Percentiles rank a stretch among this genome's conserved stretches.
Conservation (phyloP, 2,329 filamentous ascomycete genomes). For the Coleophoma eucalyptorum region DNA sequence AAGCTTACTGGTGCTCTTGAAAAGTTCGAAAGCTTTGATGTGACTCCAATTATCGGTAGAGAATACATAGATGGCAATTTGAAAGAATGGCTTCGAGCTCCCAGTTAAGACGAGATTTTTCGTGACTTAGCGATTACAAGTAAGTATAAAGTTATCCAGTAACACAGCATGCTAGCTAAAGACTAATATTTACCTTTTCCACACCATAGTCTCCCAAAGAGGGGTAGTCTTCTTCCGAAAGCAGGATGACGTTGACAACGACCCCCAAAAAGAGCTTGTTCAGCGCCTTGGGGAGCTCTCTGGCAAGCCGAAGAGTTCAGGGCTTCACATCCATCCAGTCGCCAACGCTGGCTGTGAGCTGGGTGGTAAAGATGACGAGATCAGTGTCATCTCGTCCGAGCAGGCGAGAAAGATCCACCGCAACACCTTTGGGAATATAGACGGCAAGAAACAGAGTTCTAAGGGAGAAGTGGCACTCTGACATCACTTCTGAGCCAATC, state of each 20-base stretch:
- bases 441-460: constrained; percentile 39
- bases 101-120: constrained; percentile 41
- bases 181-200: no score
- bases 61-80: constrained; percentile 39
- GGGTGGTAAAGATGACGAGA: constrained; percentile 53
- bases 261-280: constrained; percentile 62
- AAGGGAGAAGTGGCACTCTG: constrained; percentile 54
- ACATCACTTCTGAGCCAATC: constrained; percentile 61
- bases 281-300: constrained; percentile 55
- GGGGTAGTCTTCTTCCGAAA: constrained; percentile 69
- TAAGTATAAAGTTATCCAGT: constrained; percentile 15
- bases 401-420: constrained; percentile 48
- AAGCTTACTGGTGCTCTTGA: constrained; percentile 23
- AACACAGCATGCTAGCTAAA: constrained; percentile 3
- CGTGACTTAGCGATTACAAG: constrained; percentile 45
- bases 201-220: constrained; percentile 62
- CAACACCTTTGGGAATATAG: no score
- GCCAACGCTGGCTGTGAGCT: constrained; percentile 40
- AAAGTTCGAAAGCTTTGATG: constrained; percentile 28
- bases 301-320: constrained; percentile 50
- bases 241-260: constrained; percentile 56
- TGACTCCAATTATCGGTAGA: constrained; percentile 41
- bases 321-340: constrained; percentile 58
- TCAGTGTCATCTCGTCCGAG: constrained; percentile 60
- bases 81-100: constrained; percentile 40